A percentile compares a stretch with the other conserved stretches of the same genome.
Conservation (phyloP, 2,329 filamentous ascomycete species). For the Aspergillus sclerotialis region DNA sequence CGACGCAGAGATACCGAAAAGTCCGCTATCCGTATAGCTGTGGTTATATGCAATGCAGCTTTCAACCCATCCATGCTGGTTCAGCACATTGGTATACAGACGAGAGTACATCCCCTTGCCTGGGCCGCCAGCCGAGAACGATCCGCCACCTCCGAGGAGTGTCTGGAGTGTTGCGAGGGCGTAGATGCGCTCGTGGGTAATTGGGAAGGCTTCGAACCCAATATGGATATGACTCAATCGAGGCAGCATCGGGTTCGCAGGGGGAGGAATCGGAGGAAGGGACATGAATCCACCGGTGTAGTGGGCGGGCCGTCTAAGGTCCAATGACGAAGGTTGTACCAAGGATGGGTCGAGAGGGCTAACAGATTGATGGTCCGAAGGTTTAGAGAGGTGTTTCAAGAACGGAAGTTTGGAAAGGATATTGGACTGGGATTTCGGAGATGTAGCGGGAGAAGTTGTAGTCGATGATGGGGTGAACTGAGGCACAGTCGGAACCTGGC, state of each 20-base stretch:
- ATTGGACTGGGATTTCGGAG: slow-evolving; percentile 48
- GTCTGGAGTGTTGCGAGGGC: slow-evolving; percentile 92
- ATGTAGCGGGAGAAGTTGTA: slow-evolving; percentile 25
- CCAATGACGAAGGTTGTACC: slow-evolving; percentile 40
- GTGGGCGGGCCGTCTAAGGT: slow-evolving; percentile 61
- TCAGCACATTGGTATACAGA: slow-evolving; percentile 94
- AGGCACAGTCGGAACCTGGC: slow-evolving; percentile 27
- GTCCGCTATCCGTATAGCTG: slow-evolving; percentile 88
- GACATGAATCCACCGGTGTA: slow-evolving; percentile 94
- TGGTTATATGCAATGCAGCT: slow-evolving; percentile 95
- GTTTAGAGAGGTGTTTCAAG: slow-evolving; percentile 79
- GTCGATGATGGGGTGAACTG: slow-evolving; percentile 37
- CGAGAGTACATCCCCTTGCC: slow-evolving; percentile 99
- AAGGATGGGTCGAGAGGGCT: slow-evolving; percentile 44
- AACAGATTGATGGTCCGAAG: slow-evolving; percentile 53
- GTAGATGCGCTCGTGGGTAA: slow-evolving; percentile 88
- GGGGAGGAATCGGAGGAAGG: slow-evolving; percentile 71
- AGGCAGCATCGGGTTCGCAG: slow-evolving; percentile 68
- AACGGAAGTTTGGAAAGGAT: slow-evolving; percentile 81
- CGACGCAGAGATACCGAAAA: slow-evolving; percentile 87
- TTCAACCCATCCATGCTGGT: slow-evolving; percentile 97
- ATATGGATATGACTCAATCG: slow-evolving; percentile 89
- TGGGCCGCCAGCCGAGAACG: slow-evolving; percentile 91
- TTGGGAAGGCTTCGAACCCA: slow-evolving; percentile 89
- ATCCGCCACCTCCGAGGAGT: slow-evolving; percentile 89